Evolutionary conservation across 768 basidiomycete species (phyloP).

Genomic region (Clitopilus passeckerianus): DNA sequence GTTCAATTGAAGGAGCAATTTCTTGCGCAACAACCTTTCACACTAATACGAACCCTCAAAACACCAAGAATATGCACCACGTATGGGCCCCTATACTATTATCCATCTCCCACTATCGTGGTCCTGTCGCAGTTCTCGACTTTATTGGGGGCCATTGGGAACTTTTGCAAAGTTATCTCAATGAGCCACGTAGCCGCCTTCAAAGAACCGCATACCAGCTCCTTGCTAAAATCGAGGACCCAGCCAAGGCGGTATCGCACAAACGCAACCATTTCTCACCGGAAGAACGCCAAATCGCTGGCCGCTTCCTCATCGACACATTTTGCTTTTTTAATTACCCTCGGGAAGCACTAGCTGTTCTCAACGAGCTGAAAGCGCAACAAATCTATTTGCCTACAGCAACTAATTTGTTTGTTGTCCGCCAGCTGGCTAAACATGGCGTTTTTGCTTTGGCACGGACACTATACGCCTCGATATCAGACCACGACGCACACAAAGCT

Average conservation of each 20-base stretch:
- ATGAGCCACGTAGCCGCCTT: slow-evolving; percentile 1
- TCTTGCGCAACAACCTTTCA: not conserved
- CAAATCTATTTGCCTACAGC: slow-evolving; percentile 22
- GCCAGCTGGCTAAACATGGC: slow-evolving; percentile 34
- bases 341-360: slow-evolving; percentile 33
- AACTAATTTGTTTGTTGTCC: slow-evolving; percentile 28
- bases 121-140: slow-evolving; percentile 27
- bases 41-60: not conserved
- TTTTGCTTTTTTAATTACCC: slow-evolving; percentile 21
- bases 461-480: slow-evolving; percentile 29
- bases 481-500: slow-evolving; percentile 3
- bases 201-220: slow-evolving; percentile 10
- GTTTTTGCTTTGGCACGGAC: slow-evolving; percentile 37
- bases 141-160: slow-evolving; percentile 35
- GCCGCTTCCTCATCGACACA: slow-evolving; percentile 37
- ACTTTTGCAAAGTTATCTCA: slow-evolving; percentile 18
- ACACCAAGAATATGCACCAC: slow-evolving; percentile 8
- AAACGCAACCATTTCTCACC: slow-evolving; percentile 16
- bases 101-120: slow-evolving; percentile 26
- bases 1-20: not conserved
- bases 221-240: slow-evolving; percentile 23
- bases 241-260: slow-evolving; percentile 18
- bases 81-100: slow-evolving; percentile 33
- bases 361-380: slow-evolving; percentile 31
- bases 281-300: slow-evolving; percentile 24